These are phyloP conservation scores for Acanthamoeba lenticulata DNA, from an alignment of 208 protist species.

Conservation along the genomic window DNA sequence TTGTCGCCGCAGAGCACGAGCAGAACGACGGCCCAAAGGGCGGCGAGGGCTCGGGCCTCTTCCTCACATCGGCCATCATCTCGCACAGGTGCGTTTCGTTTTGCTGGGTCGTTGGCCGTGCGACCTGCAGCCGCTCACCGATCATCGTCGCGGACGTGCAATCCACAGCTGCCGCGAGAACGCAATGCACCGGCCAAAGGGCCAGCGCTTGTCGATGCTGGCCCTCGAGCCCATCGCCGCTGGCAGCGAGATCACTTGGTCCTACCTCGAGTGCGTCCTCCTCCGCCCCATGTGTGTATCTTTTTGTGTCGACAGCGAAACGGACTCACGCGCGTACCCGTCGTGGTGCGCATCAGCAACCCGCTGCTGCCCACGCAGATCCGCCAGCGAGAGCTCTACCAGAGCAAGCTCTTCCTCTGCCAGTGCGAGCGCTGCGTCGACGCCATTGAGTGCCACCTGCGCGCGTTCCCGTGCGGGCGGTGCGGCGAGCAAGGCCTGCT, in stretches of 20 bases:
- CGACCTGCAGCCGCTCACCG: not conserved
- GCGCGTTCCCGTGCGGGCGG: not conserved
- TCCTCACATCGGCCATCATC: not conserved
- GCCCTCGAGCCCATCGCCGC: not conserved
- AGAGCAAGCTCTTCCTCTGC: conserved; percentile 35
- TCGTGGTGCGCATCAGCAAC: not conserved
- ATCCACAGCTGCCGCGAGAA: not conserved
- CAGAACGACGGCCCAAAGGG: not conserved
- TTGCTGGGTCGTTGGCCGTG: not conserved
- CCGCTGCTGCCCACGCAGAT: conserved; percentile 10
- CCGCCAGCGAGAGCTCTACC: conserved; percentile 6
- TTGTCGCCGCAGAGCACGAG: not conserved
- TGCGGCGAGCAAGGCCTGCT: not conserved
- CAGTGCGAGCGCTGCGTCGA: not conserved
- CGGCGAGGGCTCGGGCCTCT: conserved; percentile 10
- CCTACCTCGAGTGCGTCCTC: not conserved
- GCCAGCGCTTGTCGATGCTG: not conserved
- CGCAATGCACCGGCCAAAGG: not conserved
- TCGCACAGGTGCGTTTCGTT: not conserved
- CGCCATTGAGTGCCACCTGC: not conserved
- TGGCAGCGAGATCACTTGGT: conserved; percentile 31
- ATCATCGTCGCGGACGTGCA: not conserved
- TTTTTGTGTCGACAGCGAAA: not conserved
- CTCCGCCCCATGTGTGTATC: not conserved
- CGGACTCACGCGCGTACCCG: too few species aligned